Conservation (phyloP, 2,329 filamentous ascomycete species). For the Dactylellina sp. region DNA sequence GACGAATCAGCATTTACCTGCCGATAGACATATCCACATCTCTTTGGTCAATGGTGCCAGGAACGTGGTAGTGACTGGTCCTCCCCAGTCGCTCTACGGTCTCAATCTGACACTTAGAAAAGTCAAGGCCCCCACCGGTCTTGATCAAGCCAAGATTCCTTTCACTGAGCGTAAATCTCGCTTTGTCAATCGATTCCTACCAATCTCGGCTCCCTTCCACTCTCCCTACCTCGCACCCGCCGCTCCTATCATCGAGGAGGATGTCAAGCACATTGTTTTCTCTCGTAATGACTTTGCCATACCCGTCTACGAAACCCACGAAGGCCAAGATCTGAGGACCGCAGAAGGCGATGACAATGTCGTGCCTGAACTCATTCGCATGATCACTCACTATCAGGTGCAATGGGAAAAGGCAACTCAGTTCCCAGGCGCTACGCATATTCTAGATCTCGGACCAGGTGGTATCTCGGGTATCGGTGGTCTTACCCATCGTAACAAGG, state of each 20-base stretch:
- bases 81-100: constrained; percentile 94
- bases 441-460: constrained; percentile 95
- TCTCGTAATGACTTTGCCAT: constrained; percentile 77
- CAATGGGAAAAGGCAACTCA: constrained; percentile 96
- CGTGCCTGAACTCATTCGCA: constrained; percentile 84
- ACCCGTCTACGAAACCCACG: constrained; percentile 89
- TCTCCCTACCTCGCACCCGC: constrained; percentile 91
- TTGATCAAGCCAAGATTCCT: constrained; percentile 94
- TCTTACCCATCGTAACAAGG: constrained; percentile 98
- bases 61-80: constrained; percentile 96
- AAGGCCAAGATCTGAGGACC: constrained; percentile 82
- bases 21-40: constrained; percentile 92
- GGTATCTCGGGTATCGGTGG: constrained; percentile 96
- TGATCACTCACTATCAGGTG: constrained; percentile 94
- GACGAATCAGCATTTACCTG: constrained; percentile 94
- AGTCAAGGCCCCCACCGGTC: constrained; percentile 95
- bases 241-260: constrained; percentile 83
- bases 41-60: constrained; percentile 96
- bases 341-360: constrained; percentile 72
- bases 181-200: constrained; percentile 95
- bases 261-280: constrained; percentile 86
- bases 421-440: constrained; percentile 90
- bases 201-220: constrained; percentile 98
- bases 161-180: constrained; percentile 96
- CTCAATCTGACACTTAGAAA: constrained; percentile 94